phyloP scores from a whole-genome alignment of 2,329 filamentous ascomycete species.

The Waltergamsia citrina region DNA sequence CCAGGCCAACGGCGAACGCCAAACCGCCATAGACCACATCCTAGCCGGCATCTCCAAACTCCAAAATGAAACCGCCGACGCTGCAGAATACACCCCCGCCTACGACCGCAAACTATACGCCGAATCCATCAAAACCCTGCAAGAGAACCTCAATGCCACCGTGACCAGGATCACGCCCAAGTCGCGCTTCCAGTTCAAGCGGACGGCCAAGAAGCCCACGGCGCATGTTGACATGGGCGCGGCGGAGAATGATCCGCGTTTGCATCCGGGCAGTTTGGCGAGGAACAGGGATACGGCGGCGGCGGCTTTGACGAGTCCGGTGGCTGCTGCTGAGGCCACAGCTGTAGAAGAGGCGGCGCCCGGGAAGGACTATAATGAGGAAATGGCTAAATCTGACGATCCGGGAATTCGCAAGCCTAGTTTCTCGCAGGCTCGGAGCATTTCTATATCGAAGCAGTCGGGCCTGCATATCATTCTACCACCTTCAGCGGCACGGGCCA shows the following conservation, averaged over 20 bases:
- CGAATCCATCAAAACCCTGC: constrained; percentile 72
- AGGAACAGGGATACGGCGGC: no score
- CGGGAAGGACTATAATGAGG: constrained; percentile 15
- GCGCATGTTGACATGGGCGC: constrained; percentile 31
- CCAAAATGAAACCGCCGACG: constrained; percentile 77
- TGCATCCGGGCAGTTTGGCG: constrained; percentile 23
- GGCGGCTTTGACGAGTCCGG: no score
- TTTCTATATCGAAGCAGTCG: constrained; percentile 58
- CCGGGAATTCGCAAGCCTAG: constrained; percentile 45
- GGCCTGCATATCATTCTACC: constrained; percentile 72
- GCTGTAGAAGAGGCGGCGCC: no score
- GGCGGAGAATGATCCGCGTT: constrained; percentile 31
- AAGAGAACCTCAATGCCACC: constrained; percentile 66
- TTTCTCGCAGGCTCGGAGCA: constrained; percentile 50
- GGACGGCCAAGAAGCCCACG: constrained; percentile 14
- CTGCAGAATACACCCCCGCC: constrained; percentile 69
- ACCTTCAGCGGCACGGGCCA: constrained; percentile 57
- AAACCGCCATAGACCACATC: constrained; percentile 72
- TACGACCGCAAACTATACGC: constrained; percentile 86
- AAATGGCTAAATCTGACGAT: constrained; percentile 21
- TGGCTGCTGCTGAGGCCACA: no score
- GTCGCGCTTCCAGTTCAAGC: constrained; percentile 74
- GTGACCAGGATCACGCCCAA: constrained; percentile 61
- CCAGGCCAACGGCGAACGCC: constrained; percentile 59
- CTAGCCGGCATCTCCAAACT: constrained; percentile 71